Evolutionary conservation across 768 basidiomycete genomes (phyloP), one percentile per base, ranked within the genome.

Genomic region (Mycena epipterygia): DNA sequence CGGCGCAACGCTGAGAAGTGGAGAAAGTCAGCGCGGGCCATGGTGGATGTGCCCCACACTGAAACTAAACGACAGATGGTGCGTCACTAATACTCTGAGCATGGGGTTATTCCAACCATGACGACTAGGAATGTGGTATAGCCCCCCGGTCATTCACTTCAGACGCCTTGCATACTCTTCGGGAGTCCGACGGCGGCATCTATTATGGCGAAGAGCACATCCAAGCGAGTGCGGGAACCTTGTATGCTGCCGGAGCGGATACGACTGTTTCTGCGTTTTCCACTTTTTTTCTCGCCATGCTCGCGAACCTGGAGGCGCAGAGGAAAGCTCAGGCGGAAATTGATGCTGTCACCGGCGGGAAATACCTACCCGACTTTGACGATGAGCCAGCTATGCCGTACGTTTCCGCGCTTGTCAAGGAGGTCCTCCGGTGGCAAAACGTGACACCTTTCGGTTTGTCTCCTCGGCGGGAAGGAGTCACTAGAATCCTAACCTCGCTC

Each of bases 241-340:
- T 67, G 51, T 67, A 52, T 32, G 14, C 29, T 0, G 66, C 21
- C 1, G 66, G 66, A 0, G 39, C 66, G 19, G n/a, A n/a, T n/a
- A 41, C 39, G 11, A 41, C 39, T 14, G 39, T 5, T 48, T 35
- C 60, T 1, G 52, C 42, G 0, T 42, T 68, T 21, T 27, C 9
- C 6, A 76, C 60, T 8, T 82, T 82, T 60, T 19, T 83, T 17
- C 69, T 82, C 2, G 77, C 77, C 3, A 81, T 83, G 82, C 64
- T 78, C 13, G 30, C 39, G 13, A 41, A 41, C 30, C 76, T 81
- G 0, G 75, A 82, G 5, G 72, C 74, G 5, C 81, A 82, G 60
- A 64, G 46, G 7, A 78, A 77, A 42, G 80, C 79, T 3, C 79
- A 80, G 55, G 60, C 48, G 25, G 81, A 82, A 55, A 73, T 84